These are phyloP conservation scores for Paramecium biaurelia DNA, from an alignment of 73 alveolate genomes.

Conservation along the genomic window DNA sequence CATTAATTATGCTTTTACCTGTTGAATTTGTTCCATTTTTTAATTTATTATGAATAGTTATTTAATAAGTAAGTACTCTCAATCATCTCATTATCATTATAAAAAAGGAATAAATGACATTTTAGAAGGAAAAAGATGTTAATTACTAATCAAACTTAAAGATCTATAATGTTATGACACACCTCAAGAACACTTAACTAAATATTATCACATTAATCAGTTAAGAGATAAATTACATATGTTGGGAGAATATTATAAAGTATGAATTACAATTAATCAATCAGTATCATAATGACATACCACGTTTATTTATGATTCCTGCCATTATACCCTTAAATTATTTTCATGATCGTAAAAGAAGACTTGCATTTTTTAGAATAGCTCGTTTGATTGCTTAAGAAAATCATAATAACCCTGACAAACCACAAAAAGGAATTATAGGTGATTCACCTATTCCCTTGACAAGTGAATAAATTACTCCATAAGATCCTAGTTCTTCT, in stretches of 20 bases:
- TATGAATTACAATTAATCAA: neutral
- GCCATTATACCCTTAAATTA: neutral
- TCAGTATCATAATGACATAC: conserved; percentile 57
- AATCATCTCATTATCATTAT: conserved; percentile 15
- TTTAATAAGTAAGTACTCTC: conserved; percentile 10
- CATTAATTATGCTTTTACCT: neutral
- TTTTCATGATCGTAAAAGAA: conserved; percentile 53
- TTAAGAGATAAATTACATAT: conserved; percentile 38
- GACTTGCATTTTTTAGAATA: conserved; percentile 53
- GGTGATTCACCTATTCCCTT: conserved; percentile 41
- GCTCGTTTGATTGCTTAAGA: conserved; percentile 51
- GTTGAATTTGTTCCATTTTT: conserved; percentile 38
- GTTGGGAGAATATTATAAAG: conserved; percentile 52
- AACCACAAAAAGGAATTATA: conserved; percentile 59
- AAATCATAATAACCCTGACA: conserved; percentile 54
- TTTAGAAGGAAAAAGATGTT: neutral
- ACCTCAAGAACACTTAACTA: neutral
- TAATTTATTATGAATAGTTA: neutral
- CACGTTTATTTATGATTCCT: conserved; percentile 53
- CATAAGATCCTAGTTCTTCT: neutral
- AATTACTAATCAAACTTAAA: neutral
- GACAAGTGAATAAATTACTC: neutral
- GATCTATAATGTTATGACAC: neutral
- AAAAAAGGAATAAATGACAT: conserved; percentile 11
- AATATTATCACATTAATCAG: conserved; percentile 22